Base-by-base conservation (phyloP, 139 green algal genomes). In the Picochlorum sp. region DNA sequence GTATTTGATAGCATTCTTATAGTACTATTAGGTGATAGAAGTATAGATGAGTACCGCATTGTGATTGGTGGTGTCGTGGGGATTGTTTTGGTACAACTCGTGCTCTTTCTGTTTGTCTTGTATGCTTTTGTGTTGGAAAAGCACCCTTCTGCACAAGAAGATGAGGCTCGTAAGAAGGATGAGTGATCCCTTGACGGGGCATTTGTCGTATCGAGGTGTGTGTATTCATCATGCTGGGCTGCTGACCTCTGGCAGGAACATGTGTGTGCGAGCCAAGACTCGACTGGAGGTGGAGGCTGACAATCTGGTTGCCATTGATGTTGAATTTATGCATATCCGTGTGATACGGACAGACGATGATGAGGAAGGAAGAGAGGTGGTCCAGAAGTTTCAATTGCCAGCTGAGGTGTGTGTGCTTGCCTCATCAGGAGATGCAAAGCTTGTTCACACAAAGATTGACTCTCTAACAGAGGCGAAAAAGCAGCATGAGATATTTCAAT, bases 321-420 rank as follows among this genome's bases (percentile, higher is more conserved):
- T 78, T 23, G 71, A 78, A 69, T 78, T 67, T 20, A 31, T 61
- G 3, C 66, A 72, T 47, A 2, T 72, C 0, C 16, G 18, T 26
- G n/a, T 54, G 11, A 20, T 26, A 21, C 2, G 6, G n/a, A 26
- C 8, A 20, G 47, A 6, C 15, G n/a, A 3, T 28, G 24, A 54
- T 6, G 34, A 41, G 15, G 16, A 20, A 18, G 20, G 6, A 30
- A 23, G 38, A 11, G 14, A 15, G 26, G n/a, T 20, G 18, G n/a
- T 24, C 18, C 41, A 28, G 6, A 49, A 34, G 16, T 41, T 70
- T 34, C 54, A 56, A 30, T 16, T 77, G 38, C 67, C 71, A 4
- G 71, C 67, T 2, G 71, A 78, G 49, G 65, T 78, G 51, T 78
- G 71, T 54, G 21, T 73, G 14, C 59, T 77, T 23, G 71, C 71